A percentile compares a stretch with the other conserved stretches of the same genome.
phyloP scores from a whole-genome alignment of 192 early-diverging fungal species.

The Thamnidium elegans region DNA sequence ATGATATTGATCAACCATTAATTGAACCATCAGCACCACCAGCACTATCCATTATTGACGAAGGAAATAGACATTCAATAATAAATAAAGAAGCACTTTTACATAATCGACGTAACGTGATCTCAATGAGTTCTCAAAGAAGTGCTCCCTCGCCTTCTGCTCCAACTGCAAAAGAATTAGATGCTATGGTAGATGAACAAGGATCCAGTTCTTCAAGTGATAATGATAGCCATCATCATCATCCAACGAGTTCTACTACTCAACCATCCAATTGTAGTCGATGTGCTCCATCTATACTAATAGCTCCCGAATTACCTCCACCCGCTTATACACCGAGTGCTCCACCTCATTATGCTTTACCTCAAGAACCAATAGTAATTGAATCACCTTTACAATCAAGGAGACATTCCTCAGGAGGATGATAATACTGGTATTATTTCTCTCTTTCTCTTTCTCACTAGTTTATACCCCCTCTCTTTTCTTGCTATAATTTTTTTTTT shows the following conservation, averaged over 20 bases:
- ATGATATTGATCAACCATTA: neutral
- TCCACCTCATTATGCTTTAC: conserved; percentile 24
- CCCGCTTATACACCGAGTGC: conserved; percentile 31
- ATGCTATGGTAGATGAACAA: neutral
- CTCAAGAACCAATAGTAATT: neutral
- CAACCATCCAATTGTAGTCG: neutral
- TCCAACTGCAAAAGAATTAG: conserved; percentile 26
- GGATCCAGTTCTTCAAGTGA: neutral
- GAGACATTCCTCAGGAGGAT: conserved; percentile 2
- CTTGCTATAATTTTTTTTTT: neutral
- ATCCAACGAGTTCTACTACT: neutral
- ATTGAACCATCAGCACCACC: conserved; percentile 21
- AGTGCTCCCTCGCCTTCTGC: conserved; percentile 18
- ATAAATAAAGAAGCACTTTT: neutral
- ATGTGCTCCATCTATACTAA: neutral
- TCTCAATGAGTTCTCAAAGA: conserved; percentile 11
- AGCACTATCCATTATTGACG: neutral
- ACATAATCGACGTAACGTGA: conserved; percentile 2
- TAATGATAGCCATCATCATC: neutral
- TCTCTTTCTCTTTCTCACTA: neutral
- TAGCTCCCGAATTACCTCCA: conserved; percentile 21
- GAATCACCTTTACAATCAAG: neutral
- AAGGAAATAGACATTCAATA: neutral
- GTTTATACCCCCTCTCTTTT: neutral
- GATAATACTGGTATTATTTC: neutral